Conservation (phyloP, 2,329 filamentous ascomycete species). For the Fusarium globosum region DNA sequence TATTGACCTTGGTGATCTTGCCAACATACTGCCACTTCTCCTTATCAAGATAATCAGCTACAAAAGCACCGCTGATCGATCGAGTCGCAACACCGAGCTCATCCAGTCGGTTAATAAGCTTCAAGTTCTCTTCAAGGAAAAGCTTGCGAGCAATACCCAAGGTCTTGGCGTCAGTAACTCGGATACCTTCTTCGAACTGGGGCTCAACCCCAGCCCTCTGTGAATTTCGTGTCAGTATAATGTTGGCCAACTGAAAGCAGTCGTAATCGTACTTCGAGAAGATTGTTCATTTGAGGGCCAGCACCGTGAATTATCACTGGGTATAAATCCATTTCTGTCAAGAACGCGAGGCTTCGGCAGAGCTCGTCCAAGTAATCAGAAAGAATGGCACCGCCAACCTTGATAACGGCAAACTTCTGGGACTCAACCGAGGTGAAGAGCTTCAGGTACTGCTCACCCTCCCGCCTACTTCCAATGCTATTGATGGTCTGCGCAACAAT, state of each 20-base stretch:
- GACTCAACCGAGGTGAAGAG: slow-evolving; percentile 97
- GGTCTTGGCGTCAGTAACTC: slow-evolving; percentile 95
- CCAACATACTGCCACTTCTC: slow-evolving; percentile 96
- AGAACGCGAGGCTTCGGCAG: slow-evolving; percentile 87
- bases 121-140: slow-evolving; percentile 88
- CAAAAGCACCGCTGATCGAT: slow-evolving; percentile 91
- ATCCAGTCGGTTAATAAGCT: slow-evolving; percentile 86
- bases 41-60: slow-evolving; percentile 94
- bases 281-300: slow-evolving; percentile 91
- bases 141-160: slow-evolving; percentile 89
- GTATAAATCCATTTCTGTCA: slow-evolving; percentile 94
- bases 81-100: slow-evolving; percentile 88
- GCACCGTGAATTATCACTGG: slow-evolving; percentile 96
- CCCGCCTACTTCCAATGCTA: slow-evolving; percentile 95
- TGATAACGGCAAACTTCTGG: slow-evolving; percentile 98
- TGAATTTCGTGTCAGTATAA: background rate
- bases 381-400: slow-evolving; percentile 95
- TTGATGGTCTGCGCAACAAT: slow-evolving; percentile 73
- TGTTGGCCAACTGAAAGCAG: background rate
- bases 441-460: slow-evolving; percentile 96
- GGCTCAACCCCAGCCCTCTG: slow-evolving; percentile 83
- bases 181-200: slow-evolving; percentile 95
- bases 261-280: slow-evolving; percentile 65
- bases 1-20: slow-evolving; percentile 94
- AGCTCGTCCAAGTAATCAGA: slow-evolving; percentile 94